These are phyloP conservation scores for Zymoseptoria brevis DNA, from an alignment of 2,329 filamentous ascomycete genomes.

Conservation along the genomic window DNA sequence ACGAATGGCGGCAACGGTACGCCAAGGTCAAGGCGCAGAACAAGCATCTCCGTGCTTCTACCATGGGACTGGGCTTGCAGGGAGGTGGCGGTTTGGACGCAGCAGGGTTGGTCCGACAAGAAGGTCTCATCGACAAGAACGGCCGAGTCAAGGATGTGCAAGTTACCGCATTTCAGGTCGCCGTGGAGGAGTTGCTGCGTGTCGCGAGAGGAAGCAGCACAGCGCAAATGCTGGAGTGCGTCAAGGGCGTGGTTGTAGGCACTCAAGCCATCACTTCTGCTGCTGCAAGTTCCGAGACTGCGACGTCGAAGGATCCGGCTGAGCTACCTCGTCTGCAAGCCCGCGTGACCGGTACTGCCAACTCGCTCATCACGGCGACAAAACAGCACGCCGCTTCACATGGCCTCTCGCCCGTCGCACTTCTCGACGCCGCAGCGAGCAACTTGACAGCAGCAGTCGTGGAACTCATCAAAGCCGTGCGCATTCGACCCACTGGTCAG, in stretches of 20 bases:
- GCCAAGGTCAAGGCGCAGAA: constrained; percentile 81
- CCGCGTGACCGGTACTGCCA: constrained; percentile 84
- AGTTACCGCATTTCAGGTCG: constrained; percentile 89
- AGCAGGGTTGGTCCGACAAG: constrained; percentile 57
- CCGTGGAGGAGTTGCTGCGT: constrained; percentile 82
- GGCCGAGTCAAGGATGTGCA: constrained; percentile 86
- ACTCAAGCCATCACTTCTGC: constrained; percentile 72
- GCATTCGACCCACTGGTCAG: constrained; percentile 51
- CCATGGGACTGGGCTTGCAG: constrained; percentile 61
- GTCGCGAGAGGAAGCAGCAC: constrained; percentile 67
- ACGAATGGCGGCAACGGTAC: constrained; percentile 85
- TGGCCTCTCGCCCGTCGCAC: constrained; percentile 83
- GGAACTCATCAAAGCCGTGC: constrained; percentile 74
- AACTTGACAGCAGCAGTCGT: constrained; percentile 81
- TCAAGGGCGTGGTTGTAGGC: constrained; percentile 76
- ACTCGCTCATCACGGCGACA: constrained; percentile 88
- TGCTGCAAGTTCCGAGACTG: constrained; percentile 51
- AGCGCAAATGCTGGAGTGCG: constrained; percentile 67
- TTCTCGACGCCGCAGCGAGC: constrained; percentile 86
- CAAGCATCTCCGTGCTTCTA: constrained; percentile 70
- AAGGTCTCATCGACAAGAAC: constrained; percentile 49
- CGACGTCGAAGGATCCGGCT: constrained; percentile 26
- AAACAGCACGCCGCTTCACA: constrained; percentile 81
- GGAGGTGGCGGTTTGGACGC: constrained; percentile 44
- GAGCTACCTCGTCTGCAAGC: constrained; percentile 51